A percentile compares a stretch with the other conserved stretches of the same genome.
Conservation (phyloP, 192 early-diverging fungal genomes). For the Chytriomyces confervae region DNA sequence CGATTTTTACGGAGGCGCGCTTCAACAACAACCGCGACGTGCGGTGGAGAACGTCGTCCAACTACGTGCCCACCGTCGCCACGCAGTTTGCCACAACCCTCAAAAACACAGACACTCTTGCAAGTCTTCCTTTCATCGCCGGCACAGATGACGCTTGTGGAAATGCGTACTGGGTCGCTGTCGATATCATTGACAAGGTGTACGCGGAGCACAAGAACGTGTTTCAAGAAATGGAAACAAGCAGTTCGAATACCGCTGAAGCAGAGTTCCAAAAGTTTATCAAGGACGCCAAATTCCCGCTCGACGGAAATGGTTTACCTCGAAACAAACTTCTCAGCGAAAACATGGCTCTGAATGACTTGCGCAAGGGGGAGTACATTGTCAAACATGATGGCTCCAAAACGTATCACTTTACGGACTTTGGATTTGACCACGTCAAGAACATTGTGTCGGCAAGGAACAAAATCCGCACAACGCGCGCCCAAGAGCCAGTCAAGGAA, state of each 20-base stretch:
- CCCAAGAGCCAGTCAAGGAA: no score
- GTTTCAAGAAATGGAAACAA: slow-evolving; percentile 10
- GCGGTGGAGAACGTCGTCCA: slow-evolving; percentile 16
- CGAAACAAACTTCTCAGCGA: slow-evolving; percentile 24
- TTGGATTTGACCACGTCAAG: slow-evolving; percentile 29
- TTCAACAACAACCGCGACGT: slow-evolving; percentile 32
- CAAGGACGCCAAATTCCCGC: neutral
- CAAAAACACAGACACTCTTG: neutral
- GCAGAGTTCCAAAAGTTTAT: neutral
- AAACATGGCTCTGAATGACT: neutral
- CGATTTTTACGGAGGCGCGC: neutral
- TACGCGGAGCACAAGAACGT: neutral
- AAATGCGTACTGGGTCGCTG: slow-evolving; percentile 31
- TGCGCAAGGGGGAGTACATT: neutral
- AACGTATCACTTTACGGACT: slow-evolving; percentile 23
- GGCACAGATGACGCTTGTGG: slow-evolving; percentile 30
- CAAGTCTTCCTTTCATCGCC: neutral
- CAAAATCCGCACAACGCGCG: no score
- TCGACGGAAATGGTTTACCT: neutral
- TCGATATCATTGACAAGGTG: slow-evolving; percentile 13
- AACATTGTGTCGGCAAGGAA: slow-evolving; percentile 19
- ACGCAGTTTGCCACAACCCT: slow-evolving; percentile 18
- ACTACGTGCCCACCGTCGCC: slow-evolving; percentile 26
- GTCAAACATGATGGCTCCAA: slow-evolving; percentile 6
- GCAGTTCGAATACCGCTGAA: neutral